Percentiles rank a stretch among this genome's conserved stretches.
Conservation (phyloP, 768 basidiomycete species). For the Trametes sanguinea region DNA sequence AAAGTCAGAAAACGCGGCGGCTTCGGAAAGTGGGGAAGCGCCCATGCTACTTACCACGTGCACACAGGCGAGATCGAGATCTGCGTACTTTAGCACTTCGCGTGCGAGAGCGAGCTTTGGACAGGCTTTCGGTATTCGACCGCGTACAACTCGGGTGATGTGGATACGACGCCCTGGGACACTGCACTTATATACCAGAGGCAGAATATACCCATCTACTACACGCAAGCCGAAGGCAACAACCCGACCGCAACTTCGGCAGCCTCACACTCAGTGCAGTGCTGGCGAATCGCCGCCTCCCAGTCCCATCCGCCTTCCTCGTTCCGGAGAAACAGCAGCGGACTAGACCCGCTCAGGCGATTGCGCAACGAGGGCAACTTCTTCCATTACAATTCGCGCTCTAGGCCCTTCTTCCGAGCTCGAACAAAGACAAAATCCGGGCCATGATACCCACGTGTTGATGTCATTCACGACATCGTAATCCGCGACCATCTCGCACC, state of each 20-base stretch:
- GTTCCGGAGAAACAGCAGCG: constrained; percentile 4
- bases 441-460: constrained; percentile 19
- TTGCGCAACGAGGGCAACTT: constrained; percentile 19
- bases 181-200: not conserved
- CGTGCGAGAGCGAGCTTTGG: not conserved
- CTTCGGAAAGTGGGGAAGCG: not conserved
- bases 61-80: not conserved
- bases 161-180: too few species aligned
- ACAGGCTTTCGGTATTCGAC: not conserved
- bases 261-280: not conserved
- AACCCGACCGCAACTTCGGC: not conserved
- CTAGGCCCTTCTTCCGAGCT: constrained; percentile 6
- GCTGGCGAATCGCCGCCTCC: not conserved
- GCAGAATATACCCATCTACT: not conserved
- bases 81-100: not conserved
- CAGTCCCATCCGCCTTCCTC: not conserved
- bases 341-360: constrained; percentile 10
- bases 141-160: too few species aligned
- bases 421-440: constrained; percentile 3
- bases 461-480: constrained; percentile 12
- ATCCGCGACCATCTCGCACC: constrained; percentile 5
- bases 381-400: constrained; percentile 3
- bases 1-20: not conserved
- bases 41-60: constrained; percentile 4
- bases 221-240: not conserved